Conservation (phyloP, 2,329 filamentous ascomycete genomes). For the Ceratocystis alfenasii region DNA sequence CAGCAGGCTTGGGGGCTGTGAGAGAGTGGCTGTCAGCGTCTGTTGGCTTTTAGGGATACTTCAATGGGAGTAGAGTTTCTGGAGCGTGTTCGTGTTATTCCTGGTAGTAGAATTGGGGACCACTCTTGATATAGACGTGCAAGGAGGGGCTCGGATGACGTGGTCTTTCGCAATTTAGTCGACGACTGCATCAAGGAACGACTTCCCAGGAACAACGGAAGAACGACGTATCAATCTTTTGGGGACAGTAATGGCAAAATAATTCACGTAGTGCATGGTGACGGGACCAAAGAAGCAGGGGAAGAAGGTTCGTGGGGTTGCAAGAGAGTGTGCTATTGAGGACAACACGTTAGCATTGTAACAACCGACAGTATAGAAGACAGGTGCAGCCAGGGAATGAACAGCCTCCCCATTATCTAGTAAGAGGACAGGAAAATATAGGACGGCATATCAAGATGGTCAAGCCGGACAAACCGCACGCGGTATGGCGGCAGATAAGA, state of each 20-base stretch:
- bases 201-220: neutral
- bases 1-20: slow-evolving; percentile 22
- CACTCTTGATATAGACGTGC: neutral
- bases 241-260: neutral
- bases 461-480: neutral
- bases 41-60: neutral
- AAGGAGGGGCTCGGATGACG: slow-evolving; percentile 18
- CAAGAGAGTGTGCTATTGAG: neutral
- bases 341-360: neutral
- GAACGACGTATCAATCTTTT: neutral
- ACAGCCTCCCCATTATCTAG: too few species aligned
- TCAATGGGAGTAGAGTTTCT: neutral
- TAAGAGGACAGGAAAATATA: neutral
- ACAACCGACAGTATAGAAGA: too few species aligned
- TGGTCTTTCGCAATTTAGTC: slow-evolving; percentile 1
- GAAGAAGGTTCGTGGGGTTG: neutral
- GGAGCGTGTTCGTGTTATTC: neutral
- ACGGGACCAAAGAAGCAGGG: neutral
- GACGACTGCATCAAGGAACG: neutral
- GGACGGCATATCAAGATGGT: neutral
- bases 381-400: neutral
- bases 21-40: slow-evolving; percentile 7
- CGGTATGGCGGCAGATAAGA: neutral
- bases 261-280: neutral
- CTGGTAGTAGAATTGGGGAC: neutral